These are phyloP conservation scores for Marvania coccoides DNA, from an alignment of 139 green algal genomes.

Conservation along the genomic window DNA sequence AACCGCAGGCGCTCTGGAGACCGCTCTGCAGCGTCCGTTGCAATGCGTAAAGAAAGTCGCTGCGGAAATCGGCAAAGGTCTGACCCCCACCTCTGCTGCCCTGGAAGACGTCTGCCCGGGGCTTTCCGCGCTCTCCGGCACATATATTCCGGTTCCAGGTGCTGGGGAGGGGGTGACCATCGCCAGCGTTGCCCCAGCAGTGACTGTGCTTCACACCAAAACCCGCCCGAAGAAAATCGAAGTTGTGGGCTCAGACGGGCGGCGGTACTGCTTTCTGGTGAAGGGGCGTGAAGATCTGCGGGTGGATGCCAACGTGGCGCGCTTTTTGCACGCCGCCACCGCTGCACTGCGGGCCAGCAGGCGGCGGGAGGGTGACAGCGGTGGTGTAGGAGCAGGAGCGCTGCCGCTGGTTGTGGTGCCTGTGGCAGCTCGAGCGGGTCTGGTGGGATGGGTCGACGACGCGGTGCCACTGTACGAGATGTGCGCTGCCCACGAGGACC, in stretches of 20 bases:
- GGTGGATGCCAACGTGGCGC: conserved; percentile 76
- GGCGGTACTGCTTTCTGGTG: conserved; percentile 62
- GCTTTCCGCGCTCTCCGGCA: conserved; percentile 27
- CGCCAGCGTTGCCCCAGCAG: conserved; percentile 20
- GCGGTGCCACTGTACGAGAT: conserved; percentile 68
- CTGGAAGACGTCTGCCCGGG: conserved; percentile 36
- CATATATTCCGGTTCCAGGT: conserved; percentile 44
- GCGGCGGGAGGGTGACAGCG: background rate
- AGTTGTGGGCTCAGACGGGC: conserved; percentile 68
- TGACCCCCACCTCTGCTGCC: background rate
- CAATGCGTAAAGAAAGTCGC: background rate
- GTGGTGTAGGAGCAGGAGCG: background rate
- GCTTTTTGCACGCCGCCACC: conserved; percentile 53
- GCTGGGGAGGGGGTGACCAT: conserved; percentile 10
- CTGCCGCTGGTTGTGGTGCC: conserved; percentile 70
- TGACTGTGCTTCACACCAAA: conserved; percentile 71
- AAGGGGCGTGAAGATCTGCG: conserved; percentile 84
- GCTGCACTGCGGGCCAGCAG: conserved; percentile 22
- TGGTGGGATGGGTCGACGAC: conserved; percentile 76
- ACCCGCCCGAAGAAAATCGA: conserved; percentile 78
- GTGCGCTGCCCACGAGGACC: conserved; percentile 66
- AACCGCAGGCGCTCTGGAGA: conserved; percentile 3
- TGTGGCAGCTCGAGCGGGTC: conserved; percentile 53
- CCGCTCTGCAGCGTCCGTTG: background rate
- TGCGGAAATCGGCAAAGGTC: background rate